These are phyloP conservation scores for Colletotrichum sp. DNA, from an alignment of 2,329 filamentous ascomycete genomes.

Conservation along the genomic window DNA sequence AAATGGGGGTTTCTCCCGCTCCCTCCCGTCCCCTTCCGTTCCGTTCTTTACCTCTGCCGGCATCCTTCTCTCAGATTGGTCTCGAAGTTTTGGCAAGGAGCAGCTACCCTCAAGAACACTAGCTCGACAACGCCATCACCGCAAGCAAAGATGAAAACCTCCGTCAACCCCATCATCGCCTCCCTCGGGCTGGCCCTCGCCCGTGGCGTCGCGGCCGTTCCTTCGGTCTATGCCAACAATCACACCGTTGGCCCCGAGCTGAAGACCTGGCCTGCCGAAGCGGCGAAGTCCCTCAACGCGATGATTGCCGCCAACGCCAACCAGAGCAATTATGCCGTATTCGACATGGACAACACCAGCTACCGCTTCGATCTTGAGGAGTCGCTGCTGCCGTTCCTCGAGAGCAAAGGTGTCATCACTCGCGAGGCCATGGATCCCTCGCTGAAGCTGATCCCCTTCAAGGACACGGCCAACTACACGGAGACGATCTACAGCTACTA, in stretches of 20 bases:
- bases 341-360: slow-evolving; percentile 53
- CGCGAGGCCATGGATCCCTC: slow-evolving; percentile 44
- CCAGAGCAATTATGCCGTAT: slow-evolving; percentile 41
- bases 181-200: slow-evolving; percentile 13
- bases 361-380: slow-evolving; percentile 48
- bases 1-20: not conserved
- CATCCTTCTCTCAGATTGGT: not conserved
- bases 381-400: slow-evolving; percentile 47
- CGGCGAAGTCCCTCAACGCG: slow-evolving; percentile 36
- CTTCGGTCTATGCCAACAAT: slow-evolving; percentile 3
- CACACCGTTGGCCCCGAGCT: slow-evolving; percentile 22
- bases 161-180: slow-evolving; percentile 1
- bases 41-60: not conserved
- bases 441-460: slow-evolving; percentile 46
- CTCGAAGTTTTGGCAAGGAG: not conserved
- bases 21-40: not conserved
- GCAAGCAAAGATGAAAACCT: slow-evolving; percentile 6
- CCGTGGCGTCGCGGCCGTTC: slow-evolving; percentile 7
- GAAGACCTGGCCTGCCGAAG: slow-evolving; percentile 40
- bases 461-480: slow-evolving; percentile 39
- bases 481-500: slow-evolving; percentile 53
- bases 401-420: slow-evolving; percentile 43
- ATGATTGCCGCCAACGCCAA: slow-evolving; percentile 45
- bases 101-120: not conserved
- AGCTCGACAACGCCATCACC: not conserved